Evolutionary conservation across 2,329 filamentous ascomycete species (phyloP).

Genomic region (Tolypocladium tundrense): DNA sequence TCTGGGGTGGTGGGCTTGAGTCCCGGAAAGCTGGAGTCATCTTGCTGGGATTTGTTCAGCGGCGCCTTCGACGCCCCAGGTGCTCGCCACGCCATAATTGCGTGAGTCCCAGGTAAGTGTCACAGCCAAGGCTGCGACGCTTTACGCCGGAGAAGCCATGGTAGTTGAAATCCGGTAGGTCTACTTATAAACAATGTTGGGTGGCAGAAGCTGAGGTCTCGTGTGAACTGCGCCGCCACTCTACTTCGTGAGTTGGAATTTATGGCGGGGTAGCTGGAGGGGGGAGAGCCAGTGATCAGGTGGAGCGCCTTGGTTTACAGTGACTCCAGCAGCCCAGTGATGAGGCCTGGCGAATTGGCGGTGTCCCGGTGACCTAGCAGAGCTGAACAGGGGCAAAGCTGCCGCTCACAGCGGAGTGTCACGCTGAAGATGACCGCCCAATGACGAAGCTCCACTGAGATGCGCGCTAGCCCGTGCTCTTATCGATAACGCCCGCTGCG

Average conservation of each 20-base stretch:
- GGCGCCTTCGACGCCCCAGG: slow-evolving; percentile 38
- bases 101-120: slow-evolving; percentile 23
- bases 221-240: not conserved
- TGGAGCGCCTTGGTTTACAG: not conserved
- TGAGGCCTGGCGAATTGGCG: not conserved
- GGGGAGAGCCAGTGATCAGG: not conserved
- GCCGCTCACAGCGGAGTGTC: not conserved
- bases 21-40: slow-evolving; percentile 42
- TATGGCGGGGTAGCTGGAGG: not conserved
- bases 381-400: not conserved
- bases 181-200: not conserved
- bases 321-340: not conserved
- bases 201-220: not conserved
- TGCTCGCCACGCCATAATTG: slow-evolving; percentile 43
- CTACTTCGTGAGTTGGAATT: not conserved
- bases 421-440: not conserved
- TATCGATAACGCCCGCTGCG: not conserved
- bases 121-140: slow-evolving; percentile 45
- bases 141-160: slow-evolving; percentile 40
- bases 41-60: slow-evolving; percentile 25
- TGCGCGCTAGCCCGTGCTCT: not conserved
- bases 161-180: not conserved
- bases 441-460: not conserved
- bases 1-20: slow-evolving; percentile 33
- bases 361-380: not conserved